Percentiles rank a stretch among this genome's conserved stretches.
Conservation (phyloP, 768 basidiomycete genomes). For the Pilatotrama ljubarskyi region DNA sequence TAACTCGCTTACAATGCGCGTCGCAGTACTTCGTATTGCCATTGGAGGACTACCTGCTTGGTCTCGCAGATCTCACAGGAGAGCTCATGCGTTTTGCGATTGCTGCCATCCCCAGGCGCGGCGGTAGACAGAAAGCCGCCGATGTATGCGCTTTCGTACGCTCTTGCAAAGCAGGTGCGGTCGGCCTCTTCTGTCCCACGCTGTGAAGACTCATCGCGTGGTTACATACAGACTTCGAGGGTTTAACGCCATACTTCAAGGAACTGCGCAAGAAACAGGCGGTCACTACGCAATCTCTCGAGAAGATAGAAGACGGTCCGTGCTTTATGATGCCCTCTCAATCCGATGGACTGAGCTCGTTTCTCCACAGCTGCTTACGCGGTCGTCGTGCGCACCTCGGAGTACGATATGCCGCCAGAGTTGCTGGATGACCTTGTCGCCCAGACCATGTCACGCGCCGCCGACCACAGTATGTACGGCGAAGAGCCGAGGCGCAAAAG, state of each 20-base stretch:
- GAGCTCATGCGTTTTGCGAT: conserved; percentile 97
- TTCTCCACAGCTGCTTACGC: conserved; percentile 62
- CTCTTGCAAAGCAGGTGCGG: conserved; percentile 66
- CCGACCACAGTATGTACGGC: conserved; percentile 6
- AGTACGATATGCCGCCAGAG: conserved; percentile 68
- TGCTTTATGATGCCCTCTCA: not conserved
- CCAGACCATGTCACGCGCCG: conserved; percentile 25
- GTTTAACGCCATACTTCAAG: conserved; percentile 64
- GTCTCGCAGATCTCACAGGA: conserved; percentile 91
- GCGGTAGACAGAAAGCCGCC: conserved; percentile 61
- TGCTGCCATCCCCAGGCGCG: conserved; percentile 68
- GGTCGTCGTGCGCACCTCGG: conserved; percentile 68
- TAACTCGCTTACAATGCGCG: not conserved
- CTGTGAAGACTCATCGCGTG: not conserved
- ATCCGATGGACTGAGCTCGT: not conserved
- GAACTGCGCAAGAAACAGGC: conserved; percentile 85
- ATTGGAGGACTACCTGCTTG: conserved; percentile 85
- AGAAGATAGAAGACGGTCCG: conserved; percentile 92
- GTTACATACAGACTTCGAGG: conserved; percentile 66
- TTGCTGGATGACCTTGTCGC: conserved; percentile 70
- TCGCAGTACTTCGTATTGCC: conserved; percentile 75
- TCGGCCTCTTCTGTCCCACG: not conserved
- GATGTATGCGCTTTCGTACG: conserved; percentile 73
- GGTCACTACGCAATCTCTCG: conserved; percentile 83
- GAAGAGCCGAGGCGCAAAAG: conserved; percentile 21